Evolutionary conservation across 2,329 filamentous ascomycete species (phyloP), one percentile per base, ranked within the genome.

Genomic region (Botrytis byssoidea): DNA sequence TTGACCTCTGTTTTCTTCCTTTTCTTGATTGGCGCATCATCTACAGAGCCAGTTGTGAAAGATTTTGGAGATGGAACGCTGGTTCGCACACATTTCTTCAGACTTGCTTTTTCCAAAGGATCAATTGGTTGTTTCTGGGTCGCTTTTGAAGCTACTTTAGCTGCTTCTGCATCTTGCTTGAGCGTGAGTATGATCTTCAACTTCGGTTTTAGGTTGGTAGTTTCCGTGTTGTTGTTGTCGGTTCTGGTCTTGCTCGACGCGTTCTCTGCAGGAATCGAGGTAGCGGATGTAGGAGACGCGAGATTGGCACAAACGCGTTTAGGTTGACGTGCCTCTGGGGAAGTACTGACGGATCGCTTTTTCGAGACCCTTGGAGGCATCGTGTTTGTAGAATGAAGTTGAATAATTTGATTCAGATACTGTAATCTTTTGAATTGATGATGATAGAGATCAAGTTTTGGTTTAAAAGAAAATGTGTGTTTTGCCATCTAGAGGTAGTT

Each of bases 321-420:
- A 9, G 40, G 4, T 3, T 32, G 48, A 32, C 10, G 48, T 25
- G 18, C 3, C n/a, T 42, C 51, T 44, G 66, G n/a, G 12, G 66
- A 44, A 57, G 66, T 12, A 69, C 66, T 69, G 48, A 25, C 37
- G 3, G 66, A 29, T 44, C 66, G 37, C 22, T 69, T 69, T 44
- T 25, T 51, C 4, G 35, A 18, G 16, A 42, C 4, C 10, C 32
- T 69, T 16, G 37, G n/a, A 35, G 66, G 10, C 66, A 69, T 69
- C 9, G 18, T 67, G 4, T n/a, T 57, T 32, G n/a, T 18, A 7
- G 1, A 18, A 57, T 57, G 3, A 55, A 55, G 35, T 32, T 32
- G 16, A 25, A n/a, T 25, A 68, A 29, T 25, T 67, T 42, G 20
- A 32, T 57, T 16, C 18, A 57, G 20, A 32, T 57, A 16, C 4